Conservation (phyloP, 2,329 filamentous ascomycete genomes). For the Alternaria infectoria region DNA sequence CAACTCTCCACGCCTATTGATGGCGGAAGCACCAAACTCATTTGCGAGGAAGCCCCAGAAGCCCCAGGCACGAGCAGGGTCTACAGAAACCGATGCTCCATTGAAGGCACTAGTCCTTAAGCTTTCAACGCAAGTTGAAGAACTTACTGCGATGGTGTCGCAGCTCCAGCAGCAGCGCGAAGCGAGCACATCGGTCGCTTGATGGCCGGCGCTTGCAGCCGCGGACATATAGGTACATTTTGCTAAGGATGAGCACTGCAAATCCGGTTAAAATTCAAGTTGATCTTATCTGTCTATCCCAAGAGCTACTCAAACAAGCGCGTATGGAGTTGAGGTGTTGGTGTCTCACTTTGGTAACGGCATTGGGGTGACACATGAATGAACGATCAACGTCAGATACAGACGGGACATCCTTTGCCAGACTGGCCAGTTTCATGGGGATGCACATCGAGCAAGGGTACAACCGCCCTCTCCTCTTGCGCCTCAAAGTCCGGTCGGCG, state of each 20-base stretch:
- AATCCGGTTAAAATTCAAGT: slow-evolving; percentile 16
- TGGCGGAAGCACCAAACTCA: slow-evolving; percentile 31
- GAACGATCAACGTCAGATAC: slow-evolving; percentile 23
- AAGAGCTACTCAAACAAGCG: slow-evolving; percentile 17
- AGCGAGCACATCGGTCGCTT: slow-evolving; percentile 37
- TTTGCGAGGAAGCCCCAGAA: slow-evolving; percentile 21
- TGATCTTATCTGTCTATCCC: slow-evolving; percentile 17
- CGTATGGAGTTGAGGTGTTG: slow-evolving; percentile 20
- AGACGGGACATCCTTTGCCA: slow-evolving; percentile 11
- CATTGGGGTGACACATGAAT: slow-evolving; percentile 21
- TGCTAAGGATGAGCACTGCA: slow-evolving; percentile 12
- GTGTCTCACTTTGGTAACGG: slow-evolving; percentile 26
- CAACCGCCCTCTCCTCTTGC: slow-evolving; percentile 32
- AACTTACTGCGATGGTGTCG: slow-evolving; percentile 49
- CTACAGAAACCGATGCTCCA: slow-evolving; percentile 38
- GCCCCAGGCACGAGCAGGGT: slow-evolving; percentile 30
- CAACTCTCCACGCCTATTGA: slow-evolving; percentile 40
- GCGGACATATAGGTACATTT: slow-evolving; percentile 18
- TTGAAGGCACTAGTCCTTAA: slow-evolving; percentile 47
- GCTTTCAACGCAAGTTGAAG: slow-evolving; percentile 48
- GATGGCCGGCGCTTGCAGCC: slow-evolving; percentile 47
- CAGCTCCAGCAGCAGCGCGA: slow-evolving; percentile 46
- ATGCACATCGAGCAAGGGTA: slow-evolving; percentile 22
- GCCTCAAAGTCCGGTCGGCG: slow-evolving; percentile 34
- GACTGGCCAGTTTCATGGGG: slow-evolving; percentile 13